A percentile compares a stretch with the other conserved stretches of the same genome.
These are phyloP conservation scores for Cyclotella atomus DNA, from an alignment of 108 stramenopile species.

Conservation along the genomic window DNA sequence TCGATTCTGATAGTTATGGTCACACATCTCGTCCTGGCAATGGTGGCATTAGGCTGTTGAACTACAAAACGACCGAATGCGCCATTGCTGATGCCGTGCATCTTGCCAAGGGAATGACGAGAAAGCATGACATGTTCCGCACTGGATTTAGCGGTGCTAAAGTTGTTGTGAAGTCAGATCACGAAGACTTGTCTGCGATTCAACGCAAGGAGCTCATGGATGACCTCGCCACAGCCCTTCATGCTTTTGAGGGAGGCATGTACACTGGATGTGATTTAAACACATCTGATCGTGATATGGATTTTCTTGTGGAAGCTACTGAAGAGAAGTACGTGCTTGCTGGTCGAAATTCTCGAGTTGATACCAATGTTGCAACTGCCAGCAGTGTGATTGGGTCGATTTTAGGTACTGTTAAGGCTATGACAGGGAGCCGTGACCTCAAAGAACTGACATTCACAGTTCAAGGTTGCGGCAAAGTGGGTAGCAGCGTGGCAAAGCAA, in stretches of 20 bases:
- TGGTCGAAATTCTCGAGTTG: constrained; percentile 37
- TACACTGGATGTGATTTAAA: constrained; percentile 57
- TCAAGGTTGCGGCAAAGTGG: constrained; percentile 61
- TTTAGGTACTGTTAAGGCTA: constrained; percentile 40
- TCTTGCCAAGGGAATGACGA: constrained; percentile 57
- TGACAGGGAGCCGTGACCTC: constrained; percentile 31
- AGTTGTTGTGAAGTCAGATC: constrained; percentile 42
- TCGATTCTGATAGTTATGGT: constrained; percentile 31
- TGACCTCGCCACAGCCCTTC: constrained; percentile 41
- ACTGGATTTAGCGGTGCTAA: constrained; percentile 56
- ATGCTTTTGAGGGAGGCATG: constrained; percentile 31
- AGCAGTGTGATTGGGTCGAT: constrained; percentile 46
- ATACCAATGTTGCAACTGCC: constrained; percentile 52
- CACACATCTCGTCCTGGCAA: constrained; percentile 42
- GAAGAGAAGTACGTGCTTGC: constrained; percentile 47
- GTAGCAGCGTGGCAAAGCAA: constrained; percentile 42
- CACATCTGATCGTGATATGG: constrained; percentile 45
- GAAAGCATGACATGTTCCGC: constrained; percentile 56
- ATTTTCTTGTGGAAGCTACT: constrained; percentile 41
- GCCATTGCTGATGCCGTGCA: constrained; percentile 57
- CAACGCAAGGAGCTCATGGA: constrained; percentile 49
- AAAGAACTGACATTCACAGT: constrained; percentile 43
- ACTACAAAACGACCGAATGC: constrained; percentile 32
- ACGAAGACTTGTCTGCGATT: constrained; percentile 19
- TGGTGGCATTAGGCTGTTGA: constrained; percentile 47